These are phyloP conservation scores for Aureobasidium sp. DNA, from an alignment of 2,329 filamentous ascomycete genomes.

Conservation along the genomic window DNA sequence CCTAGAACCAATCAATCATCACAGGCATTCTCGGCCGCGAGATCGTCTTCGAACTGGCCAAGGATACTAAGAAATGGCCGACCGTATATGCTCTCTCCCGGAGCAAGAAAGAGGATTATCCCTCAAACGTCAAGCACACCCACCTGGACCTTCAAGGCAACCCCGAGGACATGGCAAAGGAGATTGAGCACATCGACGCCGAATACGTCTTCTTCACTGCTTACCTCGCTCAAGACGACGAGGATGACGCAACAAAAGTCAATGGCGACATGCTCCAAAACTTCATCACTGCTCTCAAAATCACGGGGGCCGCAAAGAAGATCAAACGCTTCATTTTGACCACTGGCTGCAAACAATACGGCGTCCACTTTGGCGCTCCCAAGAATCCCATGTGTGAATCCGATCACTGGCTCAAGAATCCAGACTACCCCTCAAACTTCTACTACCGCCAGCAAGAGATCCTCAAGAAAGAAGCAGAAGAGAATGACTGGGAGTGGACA, in stretches of 20 bases:
- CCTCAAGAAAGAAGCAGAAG: slow-evolving; percentile 29
- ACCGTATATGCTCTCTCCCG: slow-evolving; percentile 37
- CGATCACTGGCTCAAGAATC: slow-evolving; percentile 38
- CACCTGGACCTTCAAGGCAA: slow-evolving; percentile 33
- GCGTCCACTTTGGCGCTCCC: slow-evolving; percentile 43
- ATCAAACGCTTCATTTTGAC: slow-evolving; percentile 46
- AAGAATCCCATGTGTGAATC: slow-evolving; percentile 45
- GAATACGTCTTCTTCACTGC: slow-evolving; percentile 41
- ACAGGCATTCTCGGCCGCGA: slow-evolving; percentile 37
- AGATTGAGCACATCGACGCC: slow-evolving; percentile 30
- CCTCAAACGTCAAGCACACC: slow-evolving; percentile 33
- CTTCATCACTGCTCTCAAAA: slow-evolving; percentile 41
- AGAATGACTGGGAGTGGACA: slow-evolving; percentile 34
- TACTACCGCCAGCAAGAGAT: slow-evolving; percentile 47
- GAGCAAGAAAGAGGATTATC: slow-evolving; percentile 32
- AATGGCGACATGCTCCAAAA: slow-evolving; percentile 42
- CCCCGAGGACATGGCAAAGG: slow-evolving; percentile 32
- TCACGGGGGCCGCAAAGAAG: slow-evolving; percentile 35
- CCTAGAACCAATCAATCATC: not conserved
- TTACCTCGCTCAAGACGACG: slow-evolving; percentile 34
- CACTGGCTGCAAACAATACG: slow-evolving; percentile 47
- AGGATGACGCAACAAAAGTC: slow-evolving; percentile 31
- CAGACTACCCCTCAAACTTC: slow-evolving; percentile 40
- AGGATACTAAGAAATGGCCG: slow-evolving; percentile 30
- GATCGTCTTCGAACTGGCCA: slow-evolving; percentile 34